Evolutionary conservation across 306 rosid species (phyloP), one percentile per base, ranked within the genome.

Genomic region (Glycine latifolia): DNA sequence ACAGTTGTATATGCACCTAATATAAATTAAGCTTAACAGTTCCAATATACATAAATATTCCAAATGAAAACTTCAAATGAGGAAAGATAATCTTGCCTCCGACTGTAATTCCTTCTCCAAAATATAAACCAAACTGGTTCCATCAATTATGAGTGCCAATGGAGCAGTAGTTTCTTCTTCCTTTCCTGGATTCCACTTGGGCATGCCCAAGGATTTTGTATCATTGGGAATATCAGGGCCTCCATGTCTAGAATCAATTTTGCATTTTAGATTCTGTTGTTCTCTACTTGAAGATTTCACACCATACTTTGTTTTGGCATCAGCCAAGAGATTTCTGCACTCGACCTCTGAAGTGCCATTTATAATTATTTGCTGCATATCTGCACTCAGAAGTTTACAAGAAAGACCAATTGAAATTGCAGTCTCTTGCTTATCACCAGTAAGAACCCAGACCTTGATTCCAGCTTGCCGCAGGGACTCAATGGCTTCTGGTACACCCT

Each of bases 341-440:
- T 89, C 90, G 73, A 61, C 84, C 83, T 89, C 89, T 1, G 91
- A 89, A 54, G 82, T 88, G 8, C 97, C 91, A 86, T 94, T 94
- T 69, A 94, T 90, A 26, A 90, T 70, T 50, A 91, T 89, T 77
- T 86, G 85, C 11, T 86, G 87, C 98, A 90, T 91, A 55, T 88
- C 92, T 60, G 85, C 43, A 50, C 90, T 90, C 82, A 94, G 81
- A 49, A 94, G 94, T 87, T 90, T 94, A 87, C 94, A 94, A 46
- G 98, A 94, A 63, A 89, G 81, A 68, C 93, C 97, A 46, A 94
- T 91, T 4, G 98, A 94, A 78, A 94, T 91, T 10, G 98, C 98
- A 3, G 98, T 94, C 90, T 94, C 98, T 79, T 94, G 98, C 88
- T 94, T 94, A 85, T 94, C 98, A 66, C 98, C 98, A 13, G 98